These are phyloP conservation scores for Cladobotryum mycophilum DNA, from an alignment of 2,329 filamentous ascomycete genomes.

Conservation along the genomic window DNA sequence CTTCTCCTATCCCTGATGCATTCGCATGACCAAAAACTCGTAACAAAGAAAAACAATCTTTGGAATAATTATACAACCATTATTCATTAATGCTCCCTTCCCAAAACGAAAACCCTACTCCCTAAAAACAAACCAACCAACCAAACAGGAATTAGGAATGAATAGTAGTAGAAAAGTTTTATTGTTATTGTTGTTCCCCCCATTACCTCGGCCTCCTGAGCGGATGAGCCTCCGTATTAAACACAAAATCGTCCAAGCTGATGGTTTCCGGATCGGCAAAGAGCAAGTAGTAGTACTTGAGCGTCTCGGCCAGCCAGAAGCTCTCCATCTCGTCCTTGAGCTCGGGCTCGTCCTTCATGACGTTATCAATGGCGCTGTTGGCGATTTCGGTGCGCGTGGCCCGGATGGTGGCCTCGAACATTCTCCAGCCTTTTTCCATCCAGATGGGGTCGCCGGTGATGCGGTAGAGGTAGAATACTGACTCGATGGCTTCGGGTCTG, in stretches of 20 bases:
- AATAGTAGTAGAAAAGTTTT: too few species aligned
- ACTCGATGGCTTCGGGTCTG: conserved; percentile 81
- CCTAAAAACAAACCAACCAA: background rate
- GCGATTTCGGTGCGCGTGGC: conserved; percentile 61
- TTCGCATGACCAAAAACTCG: too few species aligned
- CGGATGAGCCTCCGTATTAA: conserved; percentile 59
- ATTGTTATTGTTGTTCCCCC: too few species aligned
- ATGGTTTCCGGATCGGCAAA: conserved; percentile 63
- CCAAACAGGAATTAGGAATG: too few species aligned
- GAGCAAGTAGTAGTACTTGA: conserved; percentile 88
- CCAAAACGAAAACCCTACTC: too few species aligned
- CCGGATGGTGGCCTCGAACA: conserved; percentile 68
- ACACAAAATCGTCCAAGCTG: conserved; percentile 62
- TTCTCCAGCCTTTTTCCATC: conserved; percentile 78
- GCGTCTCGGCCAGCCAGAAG: conserved; percentile 84
- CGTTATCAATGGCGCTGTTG: conserved; percentile 64
- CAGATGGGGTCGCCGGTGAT: conserved; percentile 72
- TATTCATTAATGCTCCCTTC: too few species aligned
- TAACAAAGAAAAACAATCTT: too few species aligned
- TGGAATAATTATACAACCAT: too few species aligned
- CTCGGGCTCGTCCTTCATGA: conserved; percentile 38
- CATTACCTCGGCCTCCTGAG: conserved; percentile 37
- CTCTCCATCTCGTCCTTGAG: conserved; percentile 69
- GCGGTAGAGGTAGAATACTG: conserved; percentile 84
- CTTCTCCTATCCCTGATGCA: too few species aligned